Percentiles rank a stretch among this genome's conserved stretches.
Conservation (phyloP, 2,329 filamentous ascomycete genomes). For the Knufia fluminis region DNA sequence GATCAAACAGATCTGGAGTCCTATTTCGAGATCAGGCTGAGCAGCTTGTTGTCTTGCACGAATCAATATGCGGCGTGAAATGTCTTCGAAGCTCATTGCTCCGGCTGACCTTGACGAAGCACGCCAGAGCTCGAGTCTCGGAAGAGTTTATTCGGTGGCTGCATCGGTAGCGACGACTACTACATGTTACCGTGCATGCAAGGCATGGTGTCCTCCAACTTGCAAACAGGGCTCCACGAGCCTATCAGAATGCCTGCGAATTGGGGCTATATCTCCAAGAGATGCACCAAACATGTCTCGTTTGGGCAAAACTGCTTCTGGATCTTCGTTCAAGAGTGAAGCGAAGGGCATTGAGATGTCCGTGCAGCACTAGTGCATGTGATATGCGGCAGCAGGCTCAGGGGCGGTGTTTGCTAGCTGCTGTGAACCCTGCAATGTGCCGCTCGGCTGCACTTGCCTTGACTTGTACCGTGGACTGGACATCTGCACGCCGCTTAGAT, state of each 20-base stretch:
- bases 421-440: not conserved
- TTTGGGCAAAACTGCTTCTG: not conserved
- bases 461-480: not conserved
- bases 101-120: not conserved
- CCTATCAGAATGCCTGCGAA: too few relatives aligned
- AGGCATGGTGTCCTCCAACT: too few relatives aligned
- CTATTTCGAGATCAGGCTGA: constrained; percentile 14
- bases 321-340: not conserved
- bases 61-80: not conserved
- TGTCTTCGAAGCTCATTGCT: constrained; percentile 17
- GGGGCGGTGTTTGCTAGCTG: not conserved
- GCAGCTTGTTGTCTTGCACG: not conserved
- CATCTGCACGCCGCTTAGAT: not conserved
- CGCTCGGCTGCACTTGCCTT: not conserved
- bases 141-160: not conserved
- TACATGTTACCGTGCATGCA: not conserved
- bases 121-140: not conserved
- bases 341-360: not conserved
- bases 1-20: not conserved
- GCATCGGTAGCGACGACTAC: not conserved
- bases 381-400: not conserved
- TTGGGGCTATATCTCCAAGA: too few relatives aligned
- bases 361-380: not conserved
- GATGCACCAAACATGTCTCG: too few relatives aligned
- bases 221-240: too few relatives aligned